phyloP scores from a whole-genome alignment of 2,329 filamentous ascomycete genomes.

The Ceratocystis harringtonii region DNA sequence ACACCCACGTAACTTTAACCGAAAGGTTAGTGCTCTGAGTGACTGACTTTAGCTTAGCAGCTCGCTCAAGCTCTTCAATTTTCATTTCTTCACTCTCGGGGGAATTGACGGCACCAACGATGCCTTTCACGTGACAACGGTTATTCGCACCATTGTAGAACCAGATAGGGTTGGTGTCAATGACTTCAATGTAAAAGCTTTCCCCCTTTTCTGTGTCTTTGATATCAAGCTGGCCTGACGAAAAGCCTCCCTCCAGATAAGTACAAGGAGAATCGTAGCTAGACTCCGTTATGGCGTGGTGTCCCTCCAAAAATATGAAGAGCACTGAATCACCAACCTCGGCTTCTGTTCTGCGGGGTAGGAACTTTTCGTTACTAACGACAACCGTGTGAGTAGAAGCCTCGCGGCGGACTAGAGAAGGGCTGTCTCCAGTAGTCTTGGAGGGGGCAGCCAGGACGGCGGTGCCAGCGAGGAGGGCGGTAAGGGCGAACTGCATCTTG shows the following conservation, averaged over 20 bases:
- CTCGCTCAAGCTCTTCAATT: neutral
- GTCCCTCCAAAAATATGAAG: slow-evolving; percentile 38
- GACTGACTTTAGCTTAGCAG: neutral
- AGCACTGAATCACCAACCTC: slow-evolving; percentile 36
- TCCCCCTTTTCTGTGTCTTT: slow-evolving; percentile 19
- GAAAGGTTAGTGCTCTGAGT: too few species aligned
- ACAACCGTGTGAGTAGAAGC: neutral
- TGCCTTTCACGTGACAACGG: slow-evolving; percentile 20
- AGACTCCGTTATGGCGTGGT: slow-evolving; percentile 34
- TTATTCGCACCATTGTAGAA: neutral
- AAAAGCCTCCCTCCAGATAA: neutral
- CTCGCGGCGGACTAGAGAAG: neutral
- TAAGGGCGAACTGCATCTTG: neutral
- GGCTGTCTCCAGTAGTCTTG: neutral
- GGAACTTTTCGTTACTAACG: slow-evolving; percentile 25
- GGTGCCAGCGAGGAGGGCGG: neutral
- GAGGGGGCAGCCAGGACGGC: neutral
- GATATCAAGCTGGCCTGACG: too few species aligned
- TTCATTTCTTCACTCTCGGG: slow-evolving; percentile 18
- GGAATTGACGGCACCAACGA: slow-evolving; percentile 19
- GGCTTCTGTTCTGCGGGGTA: slow-evolving; percentile 35
- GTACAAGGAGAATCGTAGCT: slow-evolving; percentile 30
- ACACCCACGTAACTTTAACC: too few species aligned
- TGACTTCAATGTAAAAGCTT: slow-evolving; percentile 24
- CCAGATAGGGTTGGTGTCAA: neutral